Evolutionary conservation across 2,329 filamentous ascomycete species (phyloP).

Genomic region (Lizonia empirigonia): DNA sequence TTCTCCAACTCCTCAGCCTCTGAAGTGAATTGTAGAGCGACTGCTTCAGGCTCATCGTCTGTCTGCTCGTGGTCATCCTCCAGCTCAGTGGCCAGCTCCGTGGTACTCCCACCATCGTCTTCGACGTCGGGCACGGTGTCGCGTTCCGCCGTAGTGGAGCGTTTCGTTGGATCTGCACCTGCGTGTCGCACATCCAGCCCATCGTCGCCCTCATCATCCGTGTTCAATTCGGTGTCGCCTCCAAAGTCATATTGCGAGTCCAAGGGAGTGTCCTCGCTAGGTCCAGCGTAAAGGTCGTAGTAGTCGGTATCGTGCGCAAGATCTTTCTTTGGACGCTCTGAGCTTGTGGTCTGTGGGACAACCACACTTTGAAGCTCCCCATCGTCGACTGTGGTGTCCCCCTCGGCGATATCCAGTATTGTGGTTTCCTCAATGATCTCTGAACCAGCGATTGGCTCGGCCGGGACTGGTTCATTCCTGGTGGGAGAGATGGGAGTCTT

Average conservation of each 20-base stretch:
- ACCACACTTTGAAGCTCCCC: constrained; percentile 1
- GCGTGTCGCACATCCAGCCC: neutral
- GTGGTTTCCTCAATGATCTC: constrained; percentile 9
- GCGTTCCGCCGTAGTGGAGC: constrained; percentile 14
- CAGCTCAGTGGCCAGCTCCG: constrained; percentile 6
- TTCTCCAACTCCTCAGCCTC: neutral
- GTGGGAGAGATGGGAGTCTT: constrained; percentile 36
- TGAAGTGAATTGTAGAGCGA: neutral
- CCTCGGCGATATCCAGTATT: constrained; percentile 8
- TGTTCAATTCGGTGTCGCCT: constrained; percentile 40
- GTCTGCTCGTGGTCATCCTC: constrained; percentile 8
- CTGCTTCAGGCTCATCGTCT: constrained; percentile 1
- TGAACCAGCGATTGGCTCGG: neutral
- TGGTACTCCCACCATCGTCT: neutral
- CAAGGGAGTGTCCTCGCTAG: constrained; percentile 57
- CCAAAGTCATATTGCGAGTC: constrained; percentile 58
- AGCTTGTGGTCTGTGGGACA: neutral
- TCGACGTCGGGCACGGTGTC: neutral
- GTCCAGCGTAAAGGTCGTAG: constrained; percentile 33
- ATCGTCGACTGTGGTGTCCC: constrained; percentile 13
- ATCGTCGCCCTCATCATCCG: constrained; percentile 18
- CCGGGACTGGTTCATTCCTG: neutral
- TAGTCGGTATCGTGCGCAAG: constrained; percentile 26
- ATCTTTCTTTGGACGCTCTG: neutral
- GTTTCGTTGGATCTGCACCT: neutral